Percentiles rank a stretch among this genome's conserved stretches.
phyloP scores from a whole-genome alignment of 768 basidiomycete genomes.

The Rubroboletus satanas region DNA sequence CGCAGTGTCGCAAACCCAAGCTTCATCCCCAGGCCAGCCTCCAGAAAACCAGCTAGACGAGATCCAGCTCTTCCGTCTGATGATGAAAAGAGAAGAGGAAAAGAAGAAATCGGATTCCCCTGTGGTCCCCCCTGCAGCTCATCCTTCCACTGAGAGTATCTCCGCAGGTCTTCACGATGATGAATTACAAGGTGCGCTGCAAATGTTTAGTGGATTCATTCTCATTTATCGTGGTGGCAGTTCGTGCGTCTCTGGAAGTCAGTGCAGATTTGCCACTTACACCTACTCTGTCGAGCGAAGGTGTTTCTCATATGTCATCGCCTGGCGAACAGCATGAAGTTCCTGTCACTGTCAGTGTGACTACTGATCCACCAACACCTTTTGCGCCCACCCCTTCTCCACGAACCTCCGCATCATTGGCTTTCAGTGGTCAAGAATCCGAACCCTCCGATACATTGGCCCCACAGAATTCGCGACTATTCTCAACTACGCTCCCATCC shows the following conservation, averaged over 20 bases:
- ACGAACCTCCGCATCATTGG: conserved; percentile 2
- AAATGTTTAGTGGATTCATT: neutral
- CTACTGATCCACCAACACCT: conserved; percentile 1
- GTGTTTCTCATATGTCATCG: conserved; percentile 14
- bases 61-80: conserved; percentile 76
- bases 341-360: neutral
- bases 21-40: conserved; percentile 16
- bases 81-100: conserved; percentile 77
- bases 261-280: conserved; percentile 2
- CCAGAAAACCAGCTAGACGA: conserved; percentile 59
- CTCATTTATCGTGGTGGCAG: conserved; percentile 15
- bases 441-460: conserved; percentile 19
- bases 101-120: conserved; percentile 37
- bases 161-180: conserved; percentile 8
- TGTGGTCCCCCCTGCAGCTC: neutral
- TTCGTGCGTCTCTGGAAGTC: conserved; percentile 3
- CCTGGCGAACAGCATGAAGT: conserved; percentile 12
- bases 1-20: conserved; percentile 17
- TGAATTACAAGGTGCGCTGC: conserved; percentile 19
- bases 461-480: conserved; percentile 34
- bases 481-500: conserved; percentile 30
- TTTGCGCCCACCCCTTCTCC: conserved; percentile 15
- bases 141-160: conserved; percentile 10
- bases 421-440: conserved; percentile 13
- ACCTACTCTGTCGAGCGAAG: conserved; percentile 6